These are phyloP conservation scores for Ustilago curta DNA, from an alignment of 1,284 basidiomycete genomes.

Conservation along the genomic window DNA sequence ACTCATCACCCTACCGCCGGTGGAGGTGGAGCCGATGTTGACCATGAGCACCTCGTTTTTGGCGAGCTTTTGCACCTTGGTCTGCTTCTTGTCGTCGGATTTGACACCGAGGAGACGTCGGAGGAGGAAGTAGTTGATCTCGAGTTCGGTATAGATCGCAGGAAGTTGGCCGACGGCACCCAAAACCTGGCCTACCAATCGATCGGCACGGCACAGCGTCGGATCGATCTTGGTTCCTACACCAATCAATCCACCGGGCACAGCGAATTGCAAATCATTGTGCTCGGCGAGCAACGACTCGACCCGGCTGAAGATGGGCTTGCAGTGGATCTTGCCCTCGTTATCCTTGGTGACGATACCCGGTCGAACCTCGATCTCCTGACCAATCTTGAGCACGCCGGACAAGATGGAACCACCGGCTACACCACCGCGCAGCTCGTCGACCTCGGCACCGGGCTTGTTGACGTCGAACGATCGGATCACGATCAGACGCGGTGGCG, in stretches of 20 bases:
- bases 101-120: conserved; percentile 96
- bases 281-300: conserved; percentile 93
- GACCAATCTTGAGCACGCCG: conserved; percentile 87
- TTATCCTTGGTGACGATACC: conserved; percentile 96
- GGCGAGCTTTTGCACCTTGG: conserved; percentile 86
- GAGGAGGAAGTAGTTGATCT: conserved; percentile 76
- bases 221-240: conserved; percentile 97
- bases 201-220: conserved; percentile 94
- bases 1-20: conserved; percentile 64
- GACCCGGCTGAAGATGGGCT: conserved; percentile 92
- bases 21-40: conserved; percentile 70
- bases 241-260: conserved; percentile 97
- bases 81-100: conserved; percentile 98
- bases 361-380: conserved; percentile 96
- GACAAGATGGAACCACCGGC: conserved; percentile 95
- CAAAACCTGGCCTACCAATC: conserved; percentile 94
- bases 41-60: conserved; percentile 87
- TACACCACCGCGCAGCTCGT: conserved; percentile 97
- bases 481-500: conserved; percentile 92
- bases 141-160: conserved; percentile 89
- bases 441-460: conserved; percentile 96
- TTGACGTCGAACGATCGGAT: conserved; percentile 99
- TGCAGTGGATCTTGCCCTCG: conserved; percentile 88
- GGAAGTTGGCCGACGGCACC: conserved; percentile 93
- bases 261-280: conserved; percentile 93